Conservation (phyloP, 2,329 filamentous ascomycete species). For the Torrubiellomyces zombiae region DNA sequence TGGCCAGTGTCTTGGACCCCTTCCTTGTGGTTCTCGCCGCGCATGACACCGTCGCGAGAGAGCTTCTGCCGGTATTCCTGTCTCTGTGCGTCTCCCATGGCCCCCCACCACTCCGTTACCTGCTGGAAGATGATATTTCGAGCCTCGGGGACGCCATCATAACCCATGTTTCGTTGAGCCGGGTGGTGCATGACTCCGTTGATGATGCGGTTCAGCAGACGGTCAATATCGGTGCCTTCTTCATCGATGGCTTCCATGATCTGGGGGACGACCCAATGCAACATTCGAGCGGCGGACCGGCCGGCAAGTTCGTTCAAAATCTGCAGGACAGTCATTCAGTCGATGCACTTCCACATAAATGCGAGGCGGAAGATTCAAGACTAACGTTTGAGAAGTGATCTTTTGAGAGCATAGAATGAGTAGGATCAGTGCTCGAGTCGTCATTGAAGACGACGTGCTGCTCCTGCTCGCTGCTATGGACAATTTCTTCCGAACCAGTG, state of each 20-base stretch:
- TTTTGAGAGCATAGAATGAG: constrained; percentile 90
- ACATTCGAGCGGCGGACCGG: constrained; percentile 58
- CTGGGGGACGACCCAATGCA: constrained; percentile 79
- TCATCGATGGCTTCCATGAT: constrained; percentile 81
- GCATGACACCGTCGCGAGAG: constrained; percentile 58
- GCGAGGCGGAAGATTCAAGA: neutral
- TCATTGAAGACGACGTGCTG: constrained; percentile 79
- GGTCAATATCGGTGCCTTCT: constrained; percentile 49
- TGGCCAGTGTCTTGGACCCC: constrained; percentile 72
- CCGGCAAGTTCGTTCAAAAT: constrained; percentile 80
- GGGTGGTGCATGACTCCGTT: constrained; percentile 78
- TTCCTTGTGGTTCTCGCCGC: constrained; percentile 72
- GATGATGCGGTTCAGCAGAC: constrained; percentile 61
- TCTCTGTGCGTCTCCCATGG: constrained; percentile 43
- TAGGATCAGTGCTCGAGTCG: constrained; percentile 61
- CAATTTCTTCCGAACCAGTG: constrained; percentile 74
- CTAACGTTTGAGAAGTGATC: constrained; percentile 78
- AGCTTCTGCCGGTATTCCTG: constrained; percentile 58
- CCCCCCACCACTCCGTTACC: constrained; percentile 69
- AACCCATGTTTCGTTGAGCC: constrained; percentile 52
- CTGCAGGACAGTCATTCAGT: constrained; percentile 13
- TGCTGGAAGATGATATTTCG: constrained; percentile 63
- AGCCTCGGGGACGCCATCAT: constrained; percentile 56
- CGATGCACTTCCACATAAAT: neutral
- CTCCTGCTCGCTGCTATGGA: constrained; percentile 66